Percentiles rank a stretch among this genome's conserved stretches.
These are phyloP conservation scores for Pneumocystis jirovecii DNA, from an alignment of 1,139 yeast species.

Conservation along the genomic window DNA sequence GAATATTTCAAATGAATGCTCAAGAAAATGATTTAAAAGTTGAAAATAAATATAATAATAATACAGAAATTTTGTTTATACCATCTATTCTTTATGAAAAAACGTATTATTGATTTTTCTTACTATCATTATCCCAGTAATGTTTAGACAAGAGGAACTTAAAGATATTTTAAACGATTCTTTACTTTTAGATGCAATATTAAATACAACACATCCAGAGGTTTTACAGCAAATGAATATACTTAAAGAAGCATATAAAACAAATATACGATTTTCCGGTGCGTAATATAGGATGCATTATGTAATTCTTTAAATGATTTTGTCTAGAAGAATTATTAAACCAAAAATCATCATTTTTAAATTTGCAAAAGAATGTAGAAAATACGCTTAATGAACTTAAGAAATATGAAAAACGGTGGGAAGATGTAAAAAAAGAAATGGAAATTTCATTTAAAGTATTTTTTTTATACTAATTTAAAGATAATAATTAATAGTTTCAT, in stretches of 20 bases:
- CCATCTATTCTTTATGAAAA: neutral
- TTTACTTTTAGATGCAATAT: neutral
- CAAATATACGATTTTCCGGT: neutral
- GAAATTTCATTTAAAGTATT: neutral
- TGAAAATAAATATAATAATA: neutral
- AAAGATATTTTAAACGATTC: neutral
- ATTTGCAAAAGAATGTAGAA: neutral
- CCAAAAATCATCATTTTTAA: neutral
- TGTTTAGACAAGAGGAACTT: neutral
- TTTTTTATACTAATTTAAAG: neutral
- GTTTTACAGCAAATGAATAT: neutral
- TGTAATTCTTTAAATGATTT: neutral
- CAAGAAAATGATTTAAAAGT: neutral
- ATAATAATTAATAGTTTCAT: neutral
- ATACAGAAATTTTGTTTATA: neutral
- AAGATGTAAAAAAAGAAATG: neutral
- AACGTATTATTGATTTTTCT: neutral
- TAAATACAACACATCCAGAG: neutral
- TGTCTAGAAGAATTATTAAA: neutral
- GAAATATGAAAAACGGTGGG: neutral
- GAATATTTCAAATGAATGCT: neutral
- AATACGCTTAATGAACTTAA: neutral
- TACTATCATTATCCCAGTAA: neutral
- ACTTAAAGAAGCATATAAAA: neutral
- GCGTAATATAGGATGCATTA: neutral